Evolutionary conservation across 495 filamentous ascomycete genomes (phyloP).

Genomic region (Penicillium silybi): DNA sequence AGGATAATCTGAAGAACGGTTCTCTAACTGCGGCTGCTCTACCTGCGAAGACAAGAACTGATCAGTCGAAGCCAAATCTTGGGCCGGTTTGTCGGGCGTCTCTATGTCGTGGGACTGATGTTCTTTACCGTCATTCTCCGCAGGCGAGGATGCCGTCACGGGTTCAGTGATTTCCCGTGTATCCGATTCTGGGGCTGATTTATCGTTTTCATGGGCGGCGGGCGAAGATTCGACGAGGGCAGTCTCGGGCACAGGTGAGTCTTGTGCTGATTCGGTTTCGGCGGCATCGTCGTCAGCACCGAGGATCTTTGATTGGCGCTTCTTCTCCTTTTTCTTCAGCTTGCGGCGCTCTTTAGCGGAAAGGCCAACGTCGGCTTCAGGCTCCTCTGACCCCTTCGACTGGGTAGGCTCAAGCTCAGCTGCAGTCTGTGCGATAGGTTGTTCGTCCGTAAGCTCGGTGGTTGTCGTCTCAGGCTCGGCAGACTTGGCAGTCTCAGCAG

Average conservation of each 20-base stretch:
- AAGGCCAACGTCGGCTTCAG: slow-evolving; percentile 25
- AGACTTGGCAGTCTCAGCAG: neutral
- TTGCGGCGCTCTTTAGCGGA: slow-evolving; percentile 42
- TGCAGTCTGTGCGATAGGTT: slow-evolving; percentile 2
- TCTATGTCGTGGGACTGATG: slow-evolving; percentile 46
- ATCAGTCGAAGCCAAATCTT: slow-evolving; percentile 48
- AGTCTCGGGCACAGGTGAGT: neutral
- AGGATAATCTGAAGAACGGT: slow-evolving; percentile 34
- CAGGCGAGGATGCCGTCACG: slow-evolving; percentile 37
- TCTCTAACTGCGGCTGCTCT: slow-evolving; percentile 38
- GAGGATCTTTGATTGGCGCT: slow-evolving; percentile 32
- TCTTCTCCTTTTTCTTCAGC: slow-evolving; percentile 47
- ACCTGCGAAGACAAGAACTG: slow-evolving; percentile 48
- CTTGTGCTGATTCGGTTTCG: neutral
- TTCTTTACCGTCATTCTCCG: slow-evolving; percentile 49
- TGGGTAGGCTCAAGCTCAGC: slow-evolving; percentile 8
- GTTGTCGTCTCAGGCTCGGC: slow-evolving; percentile 8
- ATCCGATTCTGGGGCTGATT: slow-evolving; percentile 15
- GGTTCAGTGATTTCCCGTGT: slow-evolving; percentile 22
- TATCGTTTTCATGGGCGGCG: slow-evolving; percentile 7
- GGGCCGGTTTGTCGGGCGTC: slow-evolving; percentile 32
- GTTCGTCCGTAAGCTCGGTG: neutral
- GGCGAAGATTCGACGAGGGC: neutral
- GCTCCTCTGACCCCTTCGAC: slow-evolving; percentile 12
- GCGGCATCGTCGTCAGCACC: slow-evolving; percentile 17